Base-by-base conservation (phyloP, 1,284 basidiomycete genomes). In the Marasmius sp. region DNA sequence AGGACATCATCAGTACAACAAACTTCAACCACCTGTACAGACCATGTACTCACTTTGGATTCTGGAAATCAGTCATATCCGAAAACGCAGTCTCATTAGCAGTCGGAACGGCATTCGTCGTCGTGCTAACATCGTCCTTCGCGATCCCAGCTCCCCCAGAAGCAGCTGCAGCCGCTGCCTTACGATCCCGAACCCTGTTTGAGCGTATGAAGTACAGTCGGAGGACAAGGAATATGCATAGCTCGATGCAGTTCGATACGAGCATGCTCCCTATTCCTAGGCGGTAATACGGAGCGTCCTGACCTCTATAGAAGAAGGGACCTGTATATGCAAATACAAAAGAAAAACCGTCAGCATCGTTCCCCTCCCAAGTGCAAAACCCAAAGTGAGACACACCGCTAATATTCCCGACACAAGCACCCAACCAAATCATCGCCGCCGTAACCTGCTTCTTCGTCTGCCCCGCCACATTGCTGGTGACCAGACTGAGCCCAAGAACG, bases 401-500 rank as follows among this genome's bases (percentile, higher is more conserved):
- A 39, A 68, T 68, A 47, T 68, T 68, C 1, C 67, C 67, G 4
- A 68, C 61, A 47, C 67, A 68, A 18, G 62, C 66, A 11, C 67
- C 67, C 12, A 68, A 38, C 62, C 64, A 68, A 41, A 68, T 67
- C 59, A 67, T 59, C 20, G 65, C 67, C 43, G 61, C 66, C 22
- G 67, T 66, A n/a, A 68, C 33, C 58, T 65, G 64, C 53, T 69
- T 69, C 50, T 69, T 69, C 11, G 68, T 69, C 41, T 69, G 68
- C 5, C 68, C 68, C 16, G 61, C 68, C 6, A 63, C 63, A 51
- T 69, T 69, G 33, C 62, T 62, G 12, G 67, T 66, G 53, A 69
- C 62, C n/a, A 69, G 51, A 51, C 63, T 65, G 14, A 69, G 54
- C 3, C 61, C 67, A 5, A 69, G 59, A 9, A 69, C 68, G 20